A percentile compares a stretch with the other conserved stretches of the same genome.
These are phyloP conservation scores for Coelastrella sp. DNA, from an alignment of 139 green algal species.

Conservation along the genomic window DNA sequence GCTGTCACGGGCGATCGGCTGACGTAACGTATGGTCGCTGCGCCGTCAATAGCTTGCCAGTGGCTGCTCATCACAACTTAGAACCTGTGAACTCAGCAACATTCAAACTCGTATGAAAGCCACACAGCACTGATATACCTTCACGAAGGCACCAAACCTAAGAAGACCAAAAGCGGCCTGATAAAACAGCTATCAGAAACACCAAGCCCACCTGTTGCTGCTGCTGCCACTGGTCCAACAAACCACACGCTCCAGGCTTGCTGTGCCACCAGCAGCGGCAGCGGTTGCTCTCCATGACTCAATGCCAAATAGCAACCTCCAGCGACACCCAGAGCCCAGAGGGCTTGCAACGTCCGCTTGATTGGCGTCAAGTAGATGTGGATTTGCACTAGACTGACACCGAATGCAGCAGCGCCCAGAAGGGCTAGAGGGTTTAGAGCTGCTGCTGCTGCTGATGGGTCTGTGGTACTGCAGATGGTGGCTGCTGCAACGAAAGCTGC, in stretches of 20 bases:
- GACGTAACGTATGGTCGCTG: no score
- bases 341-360: slow-evolving; percentile 83
- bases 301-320: slow-evolving; percentile 70
- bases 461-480: background rate
- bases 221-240: slow-evolving; percentile 92
- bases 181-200: no score
- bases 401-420: slow-evolving; percentile 64
- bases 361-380: slow-evolving; percentile 94
- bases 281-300: slow-evolving; percentile 60
- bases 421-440: slow-evolving; percentile 23
- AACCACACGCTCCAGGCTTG: slow-evolving; percentile 85
- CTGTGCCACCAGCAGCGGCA: slow-evolving; percentile 75
- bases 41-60: no score
- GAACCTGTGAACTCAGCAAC: no score
- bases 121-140: no score
- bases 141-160: no score
- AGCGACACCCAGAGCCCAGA: slow-evolving; percentile 71
- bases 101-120: no score
- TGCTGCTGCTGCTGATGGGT: background rate
- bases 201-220: slow-evolving; percentile 80
- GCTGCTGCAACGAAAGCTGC: background rate
- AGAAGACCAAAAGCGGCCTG: no score
- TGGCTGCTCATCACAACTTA: no score
- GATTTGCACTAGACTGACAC: slow-evolving; percentile 83
- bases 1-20: no score